phyloP scores from a whole-genome alignment of 306 rosid genomes.

The Vigna unguiculata region DNA sequence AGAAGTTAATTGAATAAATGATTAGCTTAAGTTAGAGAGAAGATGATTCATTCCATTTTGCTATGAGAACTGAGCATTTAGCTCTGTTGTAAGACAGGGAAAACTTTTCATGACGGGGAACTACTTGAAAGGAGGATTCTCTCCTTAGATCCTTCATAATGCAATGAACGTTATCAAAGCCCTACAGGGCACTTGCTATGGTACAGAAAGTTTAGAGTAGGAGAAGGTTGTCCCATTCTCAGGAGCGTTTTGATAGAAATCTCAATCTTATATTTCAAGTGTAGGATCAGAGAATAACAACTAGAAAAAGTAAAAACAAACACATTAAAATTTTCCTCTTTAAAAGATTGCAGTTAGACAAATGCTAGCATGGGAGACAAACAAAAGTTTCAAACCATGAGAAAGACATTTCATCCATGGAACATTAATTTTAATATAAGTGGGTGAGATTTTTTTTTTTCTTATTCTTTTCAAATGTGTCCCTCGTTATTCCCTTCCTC shows the following conservation, averaged over 20 bases:
- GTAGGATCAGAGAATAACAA: background rate
- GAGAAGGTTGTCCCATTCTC: background rate
- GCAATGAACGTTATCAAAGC: background rate
- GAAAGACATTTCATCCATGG: no score
- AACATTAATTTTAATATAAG: no score
- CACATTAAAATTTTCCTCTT: background rate
- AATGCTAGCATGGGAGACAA: no score
- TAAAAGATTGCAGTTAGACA: background rate
- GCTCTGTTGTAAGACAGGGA: background rate
- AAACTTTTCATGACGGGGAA: background rate
- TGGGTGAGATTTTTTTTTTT: no score
- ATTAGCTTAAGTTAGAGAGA: background rate
- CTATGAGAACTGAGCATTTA: background rate
- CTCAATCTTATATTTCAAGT: constrained; percentile 6
- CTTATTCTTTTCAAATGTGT: no score
- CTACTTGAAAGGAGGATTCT: background rate
- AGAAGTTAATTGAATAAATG: background rate
- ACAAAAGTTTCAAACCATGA: no score
- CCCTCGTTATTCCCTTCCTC: no score
- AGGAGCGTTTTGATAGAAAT: background rate
- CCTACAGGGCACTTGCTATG: background rate
- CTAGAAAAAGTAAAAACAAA: background rate
- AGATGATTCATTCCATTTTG: background rate
- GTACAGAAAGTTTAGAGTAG: background rate
- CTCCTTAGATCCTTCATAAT: background rate